Conservation (phyloP, 768 basidiomycete species). For the Suillus fuscotomentosus region DNA sequence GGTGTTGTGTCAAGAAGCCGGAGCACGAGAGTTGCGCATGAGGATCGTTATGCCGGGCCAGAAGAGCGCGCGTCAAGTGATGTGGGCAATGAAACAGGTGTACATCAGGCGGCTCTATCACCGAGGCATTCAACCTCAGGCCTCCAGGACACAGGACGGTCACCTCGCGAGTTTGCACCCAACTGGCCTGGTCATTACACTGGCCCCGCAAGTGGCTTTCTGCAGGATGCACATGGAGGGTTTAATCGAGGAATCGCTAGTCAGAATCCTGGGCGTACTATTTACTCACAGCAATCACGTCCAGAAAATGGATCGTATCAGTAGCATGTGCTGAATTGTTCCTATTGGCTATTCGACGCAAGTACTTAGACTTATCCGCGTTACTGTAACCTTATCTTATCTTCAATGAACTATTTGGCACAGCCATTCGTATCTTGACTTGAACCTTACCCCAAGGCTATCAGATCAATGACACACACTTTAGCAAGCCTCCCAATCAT, state of each 20-base stretch:
- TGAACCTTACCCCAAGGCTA: background rate
- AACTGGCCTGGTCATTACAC: constrained; percentile 40
- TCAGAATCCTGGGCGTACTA: constrained; percentile 60
- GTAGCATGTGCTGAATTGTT: constrained; percentile 12
- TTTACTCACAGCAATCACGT: constrained; percentile 53
- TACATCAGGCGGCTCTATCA: constrained; percentile 16
- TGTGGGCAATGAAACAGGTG: constrained; percentile 21
- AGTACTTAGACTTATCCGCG: background rate
- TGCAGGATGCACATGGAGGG: constrained; percentile 40
- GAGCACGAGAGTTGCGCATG: constrained; percentile 28
- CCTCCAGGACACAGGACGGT: constrained; percentile 5
- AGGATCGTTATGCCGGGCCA: constrained; percentile 8
- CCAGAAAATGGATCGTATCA: constrained; percentile 32
- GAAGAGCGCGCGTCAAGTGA: constrained; percentile 22
- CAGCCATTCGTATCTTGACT: background rate
- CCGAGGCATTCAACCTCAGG: constrained; percentile 18
- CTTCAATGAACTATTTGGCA: background rate
- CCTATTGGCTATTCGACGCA: background rate
- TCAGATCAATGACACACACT: background rate
- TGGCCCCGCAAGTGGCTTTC: constrained; percentile 50
- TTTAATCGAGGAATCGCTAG: constrained; percentile 36
- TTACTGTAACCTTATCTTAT: background rate
- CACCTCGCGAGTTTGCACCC: constrained; percentile 18
- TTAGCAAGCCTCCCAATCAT: constrained; percentile 60
- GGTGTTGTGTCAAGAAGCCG: constrained; percentile 28